phyloP scores from a whole-genome alignment of 1,284 basidiomycete species.

The Lentinus polychrous region DNA sequence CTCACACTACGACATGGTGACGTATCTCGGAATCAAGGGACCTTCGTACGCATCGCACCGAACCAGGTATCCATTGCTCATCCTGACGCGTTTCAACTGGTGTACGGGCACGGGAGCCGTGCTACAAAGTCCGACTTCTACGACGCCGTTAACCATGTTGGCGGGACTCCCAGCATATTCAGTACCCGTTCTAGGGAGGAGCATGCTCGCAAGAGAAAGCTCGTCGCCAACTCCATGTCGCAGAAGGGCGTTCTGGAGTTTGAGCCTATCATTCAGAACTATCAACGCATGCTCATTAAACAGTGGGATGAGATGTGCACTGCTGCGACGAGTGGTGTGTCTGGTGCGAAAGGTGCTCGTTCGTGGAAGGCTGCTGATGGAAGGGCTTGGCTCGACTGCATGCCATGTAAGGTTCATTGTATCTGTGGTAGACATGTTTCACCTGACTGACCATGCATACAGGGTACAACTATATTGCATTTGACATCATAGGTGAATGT shows the following conservation, averaged over 20 bases:
- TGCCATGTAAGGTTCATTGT: constrained; percentile 16
- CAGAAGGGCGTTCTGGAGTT: constrained; percentile 30
- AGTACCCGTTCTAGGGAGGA: constrained; percentile 43
- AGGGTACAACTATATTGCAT: constrained; percentile 39
- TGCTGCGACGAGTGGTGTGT: constrained; percentile 9
- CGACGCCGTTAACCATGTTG: constrained; percentile 34
- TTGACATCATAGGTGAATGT: not conserved
- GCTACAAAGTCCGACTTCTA: constrained; percentile 34
- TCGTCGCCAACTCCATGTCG: constrained; percentile 38
- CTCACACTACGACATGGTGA: too few relatives aligned
- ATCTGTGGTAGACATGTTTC: not conserved
- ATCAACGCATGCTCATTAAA: constrained; percentile 22
- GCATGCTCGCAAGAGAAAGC: constrained; percentile 43
- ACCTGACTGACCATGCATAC: not conserved
- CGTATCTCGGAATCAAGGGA: too few relatives aligned
- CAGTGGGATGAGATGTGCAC: constrained; percentile 31
- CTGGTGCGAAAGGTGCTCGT: not conserved
- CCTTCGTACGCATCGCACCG: too few relatives aligned
- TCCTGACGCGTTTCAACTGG: constrained; percentile 34
- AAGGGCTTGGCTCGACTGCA: constrained; percentile 16
- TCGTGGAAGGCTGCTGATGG: constrained; percentile 7
- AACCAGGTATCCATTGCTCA: constrained; percentile 42
- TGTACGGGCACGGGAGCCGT: constrained; percentile 32
- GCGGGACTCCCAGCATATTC: constrained; percentile 29
- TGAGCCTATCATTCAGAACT: constrained; percentile 29